Conservation (phyloP, 495 filamentous ascomycete genomes). For the Penicillium longicatenatum region DNA sequence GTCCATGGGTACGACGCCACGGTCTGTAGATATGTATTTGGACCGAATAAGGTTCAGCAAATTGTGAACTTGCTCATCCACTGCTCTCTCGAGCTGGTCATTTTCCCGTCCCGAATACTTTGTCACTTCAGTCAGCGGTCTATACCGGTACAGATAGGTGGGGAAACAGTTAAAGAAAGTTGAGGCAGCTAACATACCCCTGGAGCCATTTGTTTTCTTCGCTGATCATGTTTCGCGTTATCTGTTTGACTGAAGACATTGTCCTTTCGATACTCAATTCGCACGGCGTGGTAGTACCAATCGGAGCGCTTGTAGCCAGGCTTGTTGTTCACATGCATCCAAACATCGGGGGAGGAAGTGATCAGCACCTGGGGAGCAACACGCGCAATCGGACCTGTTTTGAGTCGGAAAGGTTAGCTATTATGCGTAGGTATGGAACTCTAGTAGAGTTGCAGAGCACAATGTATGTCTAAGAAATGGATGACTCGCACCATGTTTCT, state of each 20-base stretch:
- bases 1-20: slow-evolving; percentile 34
- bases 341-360: slow-evolving; percentile 30
- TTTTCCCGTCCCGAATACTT: slow-evolving; percentile 50
- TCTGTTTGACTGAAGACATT: slow-evolving; percentile 31
- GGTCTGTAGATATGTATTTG: slow-evolving; percentile 32
- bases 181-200: slow-evolving; percentile 14
- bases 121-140: not conserved
- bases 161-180: no score
- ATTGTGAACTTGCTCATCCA: slow-evolving; percentile 33
- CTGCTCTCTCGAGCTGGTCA: slow-evolving; percentile 28
- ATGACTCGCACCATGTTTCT: slow-evolving; percentile 33
- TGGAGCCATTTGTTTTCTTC: slow-evolving; percentile 30
- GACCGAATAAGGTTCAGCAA: slow-evolving; percentile 29
- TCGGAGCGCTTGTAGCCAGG: slow-evolving; percentile 28
- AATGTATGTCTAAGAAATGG: slow-evolving; percentile 5
- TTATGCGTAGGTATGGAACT: not conserved
- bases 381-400: slow-evolving; percentile 31
- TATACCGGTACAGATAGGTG: not conserved
- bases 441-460: not conserved
- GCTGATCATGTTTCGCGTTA: slow-evolving; percentile 23
- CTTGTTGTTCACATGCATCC: slow-evolving; percentile 29
- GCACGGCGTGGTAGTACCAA: slow-evolving; percentile 27
- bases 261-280: slow-evolving; percentile 25
- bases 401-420: not conserved
- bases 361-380: slow-evolving; percentile 25